Evolutionary conservation across 805 yeast genomes (phyloP).

Genomic region (Candida coquimbonensis): DNA sequence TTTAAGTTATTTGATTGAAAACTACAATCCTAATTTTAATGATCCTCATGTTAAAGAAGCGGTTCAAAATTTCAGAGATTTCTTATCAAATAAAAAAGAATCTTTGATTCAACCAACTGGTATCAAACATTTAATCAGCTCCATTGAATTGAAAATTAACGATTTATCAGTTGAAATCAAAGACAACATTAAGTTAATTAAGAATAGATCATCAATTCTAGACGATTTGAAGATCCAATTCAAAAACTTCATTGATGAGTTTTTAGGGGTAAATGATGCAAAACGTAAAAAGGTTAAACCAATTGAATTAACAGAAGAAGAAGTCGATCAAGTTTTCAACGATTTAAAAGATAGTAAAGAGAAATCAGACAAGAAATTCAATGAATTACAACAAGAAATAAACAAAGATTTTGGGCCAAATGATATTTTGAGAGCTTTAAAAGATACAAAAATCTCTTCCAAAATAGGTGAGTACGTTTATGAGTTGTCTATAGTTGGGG

Average conservation of each 20-base stretch:
- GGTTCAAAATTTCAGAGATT: constrained; percentile 46
- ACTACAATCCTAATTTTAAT: constrained; percentile 72
- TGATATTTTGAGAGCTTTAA: constrained; percentile 56
- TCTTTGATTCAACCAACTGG: not conserved
- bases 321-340: constrained; percentile 5
- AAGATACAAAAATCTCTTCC: constrained; percentile 38
- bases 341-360: constrained; percentile 9
- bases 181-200: not conserved
- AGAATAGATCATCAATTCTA: not conserved
- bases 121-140: too few relatives aligned
- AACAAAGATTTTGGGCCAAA: constrained; percentile 46
- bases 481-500: constrained; percentile 49
- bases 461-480: constrained; percentile 68
- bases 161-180: not conserved
- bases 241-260: not conserved
- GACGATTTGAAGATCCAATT: not conserved
- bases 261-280: not conserved
- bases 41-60: constrained; percentile 65
- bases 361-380: constrained; percentile 14
- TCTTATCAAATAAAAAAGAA: constrained; percentile 13
- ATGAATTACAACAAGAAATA: constrained; percentile 7
- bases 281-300: constrained; percentile 8
- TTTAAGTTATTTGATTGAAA: constrained; percentile 37
- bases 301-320: constrained; percentile 5
- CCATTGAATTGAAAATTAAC: constrained; percentile 6